Base-by-base conservation (phyloP, 495 filamentous ascomycete genomes). In the Achaetomiella virescens region DNA sequence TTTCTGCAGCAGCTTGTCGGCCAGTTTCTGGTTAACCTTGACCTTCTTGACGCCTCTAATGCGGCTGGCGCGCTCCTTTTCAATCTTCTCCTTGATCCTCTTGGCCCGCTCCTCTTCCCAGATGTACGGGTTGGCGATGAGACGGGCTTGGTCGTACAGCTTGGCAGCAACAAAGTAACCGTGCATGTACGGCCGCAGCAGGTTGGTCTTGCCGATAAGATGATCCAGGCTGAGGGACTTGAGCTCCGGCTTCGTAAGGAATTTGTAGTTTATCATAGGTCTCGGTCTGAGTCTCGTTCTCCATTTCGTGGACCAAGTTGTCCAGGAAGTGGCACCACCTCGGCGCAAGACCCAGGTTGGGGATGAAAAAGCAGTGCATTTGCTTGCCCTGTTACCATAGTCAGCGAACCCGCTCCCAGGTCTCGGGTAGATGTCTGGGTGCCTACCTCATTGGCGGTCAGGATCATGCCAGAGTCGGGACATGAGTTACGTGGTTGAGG, bases 261-360 rank as follows among this genome's bases (percentile, higher is more conserved):
- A 97, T 69, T 96, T 97, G 81, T 88, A 97, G 69, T 97, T n/a
- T 97, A 70, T 97, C 95, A 74, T 97, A 99, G 14, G 95, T 86
- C 58, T 91, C 83, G 33, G 86, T 84, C 35, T 69, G 80, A 17
- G 68, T 68, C 60, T 80, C 76, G 66, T 95, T 91, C 2, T 91
- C 92, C 89, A 99, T 97, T 67, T 99, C 95, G 70, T 99, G 95
- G 15, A 96, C 95, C 48, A 98, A 78, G 64, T 92, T 95, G 66
- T 99, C 95, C 31, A 99, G 75, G 82, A 97, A 97, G 9, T 86
- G 84, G 66, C 95, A 97, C 95, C 95, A 99, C 61, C 80, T 87
- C 0, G 95, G 95, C 1, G 93, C 90, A 11, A 93, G 88, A 51
- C 69, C 68, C 17, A 97, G 81, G 60, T 91, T 90, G 0, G 95